phyloP scores from a whole-genome alignment of 805 yeast species.

The Candida dajiaensis region DNA sequence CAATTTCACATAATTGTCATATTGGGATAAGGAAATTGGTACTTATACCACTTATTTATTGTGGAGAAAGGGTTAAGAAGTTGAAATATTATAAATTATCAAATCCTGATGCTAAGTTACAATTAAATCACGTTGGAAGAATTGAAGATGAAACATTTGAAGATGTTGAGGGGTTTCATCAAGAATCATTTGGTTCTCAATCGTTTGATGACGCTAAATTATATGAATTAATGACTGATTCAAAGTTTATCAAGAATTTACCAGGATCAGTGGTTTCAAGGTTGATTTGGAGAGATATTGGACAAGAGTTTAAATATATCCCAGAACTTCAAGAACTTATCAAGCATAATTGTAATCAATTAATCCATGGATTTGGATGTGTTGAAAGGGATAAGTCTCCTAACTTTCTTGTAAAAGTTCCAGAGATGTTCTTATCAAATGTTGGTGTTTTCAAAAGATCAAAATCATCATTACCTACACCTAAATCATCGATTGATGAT shows the following conservation, averaged over 20 bases:
- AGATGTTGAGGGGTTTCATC: not conserved
- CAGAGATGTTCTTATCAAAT: not conserved
- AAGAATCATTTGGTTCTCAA: not conserved
- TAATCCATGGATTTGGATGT: not conserved
- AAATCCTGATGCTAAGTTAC: not conserved
- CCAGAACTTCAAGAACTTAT: not conserved
- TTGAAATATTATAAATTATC: not conserved
- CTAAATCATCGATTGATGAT: not conserved
- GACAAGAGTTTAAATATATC: not conserved
- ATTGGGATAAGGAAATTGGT: conserved; percentile 1
- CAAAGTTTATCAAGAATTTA: not conserved
- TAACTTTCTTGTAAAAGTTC: not conserved
- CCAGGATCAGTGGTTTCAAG: not conserved
- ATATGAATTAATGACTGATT: not conserved
- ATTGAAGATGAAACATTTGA: too few species aligned
- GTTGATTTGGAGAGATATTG: not conserved
- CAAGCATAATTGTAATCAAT: not conserved
- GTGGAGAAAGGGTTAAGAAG: not conserved
- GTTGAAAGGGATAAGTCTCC: not conserved
- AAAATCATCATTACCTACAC: not conserved
- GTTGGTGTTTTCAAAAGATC: not conserved
- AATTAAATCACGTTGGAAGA: too few species aligned
- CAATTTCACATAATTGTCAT: not conserved
- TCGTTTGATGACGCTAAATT: not conserved
- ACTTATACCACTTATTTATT: not conserved